Conservation (phyloP, 768 basidiomycete genomes). For the Multifurca ochricompacta region DNA sequence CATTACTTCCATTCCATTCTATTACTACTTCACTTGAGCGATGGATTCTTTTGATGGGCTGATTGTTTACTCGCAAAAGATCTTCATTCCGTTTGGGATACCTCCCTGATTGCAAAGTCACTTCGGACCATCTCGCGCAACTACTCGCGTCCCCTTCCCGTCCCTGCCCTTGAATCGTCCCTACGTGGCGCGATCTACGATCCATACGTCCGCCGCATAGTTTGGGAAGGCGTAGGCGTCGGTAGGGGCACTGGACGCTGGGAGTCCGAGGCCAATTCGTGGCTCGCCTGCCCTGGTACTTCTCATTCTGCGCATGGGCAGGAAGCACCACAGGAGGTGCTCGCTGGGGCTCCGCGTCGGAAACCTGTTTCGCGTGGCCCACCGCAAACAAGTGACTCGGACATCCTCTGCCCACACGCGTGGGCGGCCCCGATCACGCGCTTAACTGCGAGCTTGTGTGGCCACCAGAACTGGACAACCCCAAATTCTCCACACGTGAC, state of each 20-base stretch:
- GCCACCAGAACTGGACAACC: slow-evolving; percentile 57
- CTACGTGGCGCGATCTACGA: slow-evolving; percentile 82
- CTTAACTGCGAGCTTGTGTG: slow-evolving; percentile 82
- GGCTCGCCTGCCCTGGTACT: slow-evolving; percentile 59
- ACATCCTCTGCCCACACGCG: slow-evolving; percentile 60
- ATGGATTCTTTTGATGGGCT: neutral
- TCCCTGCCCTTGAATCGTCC: slow-evolving; percentile 52
- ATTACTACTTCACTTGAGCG: neutral
- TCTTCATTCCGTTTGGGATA: slow-evolving; percentile 87
- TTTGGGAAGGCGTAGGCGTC: slow-evolving; percentile 74
- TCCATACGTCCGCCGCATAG: slow-evolving; percentile 76
- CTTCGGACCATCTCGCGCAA: slow-evolving; percentile 66
- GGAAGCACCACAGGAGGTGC: neutral
- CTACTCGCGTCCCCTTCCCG: slow-evolving; percentile 69
- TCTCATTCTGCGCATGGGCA: neutral
- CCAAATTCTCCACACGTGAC: slow-evolving; percentile 34
- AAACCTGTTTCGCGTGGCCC: too few relatives aligned
- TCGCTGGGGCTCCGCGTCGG: too few relatives aligned
- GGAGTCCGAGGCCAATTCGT: slow-evolving; percentile 47
- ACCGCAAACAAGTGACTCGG: slow-evolving; percentile 37
- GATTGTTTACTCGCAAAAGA: slow-evolving; percentile 36
- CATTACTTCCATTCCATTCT: neutral
- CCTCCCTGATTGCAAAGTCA: slow-evolving; percentile 70
- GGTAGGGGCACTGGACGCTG: slow-evolving; percentile 31
- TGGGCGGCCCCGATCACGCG: slow-evolving; percentile 70